Evolutionary conservation across 177 flowering plant genomes (phyloP).

Genomic region (Vitis hybrid): DNA sequence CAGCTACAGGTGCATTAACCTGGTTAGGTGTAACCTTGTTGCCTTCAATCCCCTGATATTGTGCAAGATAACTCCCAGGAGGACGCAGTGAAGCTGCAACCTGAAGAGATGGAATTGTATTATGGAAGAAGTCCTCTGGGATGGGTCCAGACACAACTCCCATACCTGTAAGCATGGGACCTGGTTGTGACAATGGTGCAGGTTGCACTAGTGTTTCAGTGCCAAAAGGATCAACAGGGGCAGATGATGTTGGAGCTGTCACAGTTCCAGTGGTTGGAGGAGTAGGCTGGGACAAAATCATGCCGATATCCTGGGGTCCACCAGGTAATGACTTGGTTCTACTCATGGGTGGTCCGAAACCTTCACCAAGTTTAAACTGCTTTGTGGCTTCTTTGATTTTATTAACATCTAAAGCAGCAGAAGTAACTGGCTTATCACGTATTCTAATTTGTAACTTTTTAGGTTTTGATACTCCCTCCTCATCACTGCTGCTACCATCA

Average conservation of each 20-base stretch:
- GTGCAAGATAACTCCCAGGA: constrained; percentile 61
- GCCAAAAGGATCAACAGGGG: constrained; percentile 71
- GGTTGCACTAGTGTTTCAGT: constrained; percentile 47
- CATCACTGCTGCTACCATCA: constrained; percentile 94
- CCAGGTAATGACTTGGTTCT: constrained; percentile 71
- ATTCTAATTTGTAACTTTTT: constrained; percentile 81
- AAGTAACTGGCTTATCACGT: constrained; percentile 77
- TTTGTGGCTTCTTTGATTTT: constrained; percentile 96
- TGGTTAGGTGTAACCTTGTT: constrained; percentile 38
- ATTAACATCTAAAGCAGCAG: constrained; percentile 83
- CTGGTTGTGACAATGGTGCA: constrained; percentile 37
- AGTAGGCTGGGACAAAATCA: constrained; percentile 41
- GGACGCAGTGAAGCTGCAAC: constrained; percentile 85
- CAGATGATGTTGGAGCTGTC: constrained; percentile 34
- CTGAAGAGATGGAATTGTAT: constrained; percentile 85
- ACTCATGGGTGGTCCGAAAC: constrained; percentile 62
- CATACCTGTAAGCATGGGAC: constrained; percentile 35
- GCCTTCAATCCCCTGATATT: constrained; percentile 38
- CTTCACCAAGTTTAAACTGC: constrained; percentile 83
- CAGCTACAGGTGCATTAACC: constrained; percentile 27
- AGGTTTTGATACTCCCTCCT: constrained; percentile 69
- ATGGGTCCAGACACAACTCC: constrained; percentile 78
- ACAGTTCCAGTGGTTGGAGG: constrained; percentile 30
- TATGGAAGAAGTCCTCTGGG: constrained; percentile 96
- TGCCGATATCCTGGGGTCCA: constrained; percentile 62